Evolutionary conservation across 331 rosid species (phyloP).

Genomic region (Pyracantha coccinea): DNA sequence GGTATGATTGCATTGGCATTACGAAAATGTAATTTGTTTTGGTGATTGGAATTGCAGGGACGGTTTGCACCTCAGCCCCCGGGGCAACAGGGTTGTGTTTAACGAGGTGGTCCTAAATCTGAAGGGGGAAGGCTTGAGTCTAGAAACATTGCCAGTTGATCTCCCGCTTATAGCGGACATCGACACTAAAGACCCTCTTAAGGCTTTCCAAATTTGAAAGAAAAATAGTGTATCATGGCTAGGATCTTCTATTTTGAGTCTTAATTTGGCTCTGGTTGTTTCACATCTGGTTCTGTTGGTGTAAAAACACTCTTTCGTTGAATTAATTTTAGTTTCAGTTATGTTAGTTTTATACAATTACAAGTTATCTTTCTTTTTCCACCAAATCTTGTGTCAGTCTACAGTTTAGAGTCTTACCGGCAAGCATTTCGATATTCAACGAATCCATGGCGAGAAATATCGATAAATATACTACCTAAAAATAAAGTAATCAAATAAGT

Average conservation of each 20-base stretch:
- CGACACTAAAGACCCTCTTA: constrained; percentile 52
- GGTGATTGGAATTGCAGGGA: constrained; percentile 46
- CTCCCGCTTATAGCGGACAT: constrained; percentile 60
- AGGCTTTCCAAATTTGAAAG: constrained; percentile 34
- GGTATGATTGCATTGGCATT: not conserved
- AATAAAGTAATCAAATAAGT: no score
- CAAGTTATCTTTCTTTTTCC: not conserved
- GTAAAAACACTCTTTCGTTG: not conserved
- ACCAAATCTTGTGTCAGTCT: no score
- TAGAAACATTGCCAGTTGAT: constrained; percentile 48
- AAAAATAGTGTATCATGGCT: not conserved
- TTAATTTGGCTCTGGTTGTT: constrained; percentile 2
- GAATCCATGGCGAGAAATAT: no score
- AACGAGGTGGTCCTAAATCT: constrained; percentile 59
- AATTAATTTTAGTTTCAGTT: not conserved
- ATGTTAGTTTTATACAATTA: not conserved
- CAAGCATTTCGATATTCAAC: no score
- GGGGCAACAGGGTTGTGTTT: constrained; percentile 61
- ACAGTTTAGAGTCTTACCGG: no score
- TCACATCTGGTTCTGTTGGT: not conserved
- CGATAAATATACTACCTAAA: no score
- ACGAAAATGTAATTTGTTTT: not conserved
- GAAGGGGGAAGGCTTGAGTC: constrained; percentile 45
- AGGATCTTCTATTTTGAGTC: not conserved
- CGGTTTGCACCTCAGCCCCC: constrained; percentile 65